These are phyloP conservation scores for Quercus lobata DNA, from an alignment of 331 rosid genomes.

Conservation along the genomic window DNA sequence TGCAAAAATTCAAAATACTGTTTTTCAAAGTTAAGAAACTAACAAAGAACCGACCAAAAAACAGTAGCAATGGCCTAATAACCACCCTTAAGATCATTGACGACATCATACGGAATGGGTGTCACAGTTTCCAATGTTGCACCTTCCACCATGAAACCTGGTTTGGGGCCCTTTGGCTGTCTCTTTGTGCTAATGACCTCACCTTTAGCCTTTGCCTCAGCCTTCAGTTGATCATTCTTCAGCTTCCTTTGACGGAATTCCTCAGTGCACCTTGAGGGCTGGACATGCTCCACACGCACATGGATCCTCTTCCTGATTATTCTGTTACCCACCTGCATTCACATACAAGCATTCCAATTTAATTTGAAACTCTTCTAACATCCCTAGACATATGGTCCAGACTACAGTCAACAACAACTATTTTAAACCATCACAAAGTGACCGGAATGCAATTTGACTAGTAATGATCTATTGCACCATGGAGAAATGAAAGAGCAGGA, in stretches of 20 bases:
- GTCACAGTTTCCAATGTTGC: constrained; percentile 83
- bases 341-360: background rate
- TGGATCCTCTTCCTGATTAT: constrained; percentile 80
- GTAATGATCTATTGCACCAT: background rate
- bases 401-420: background rate
- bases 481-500: background rate
- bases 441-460: background rate
- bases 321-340: constrained; percentile 58
- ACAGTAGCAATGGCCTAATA: constrained; percentile 33
- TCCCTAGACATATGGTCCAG: background rate
- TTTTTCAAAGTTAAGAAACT: background rate
- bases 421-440: background rate
- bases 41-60: constrained; percentile 2
- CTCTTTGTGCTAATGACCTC: constrained; percentile 77
- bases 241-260: constrained; percentile 67
- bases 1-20: background rate
- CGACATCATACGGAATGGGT: constrained; percentile 88
- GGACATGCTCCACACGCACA: constrained; percentile 85
- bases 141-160: constrained; percentile 88
- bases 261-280: constrained; percentile 73
- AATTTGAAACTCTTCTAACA: background rate
- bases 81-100: constrained; percentile 84
- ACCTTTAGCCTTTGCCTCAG: constrained; percentile 69
- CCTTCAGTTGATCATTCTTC: constrained; percentile 65
- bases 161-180: constrained; percentile 75